Base-by-base conservation (phyloP, 2,329 filamentous ascomycete genomes). In the Emmonsia crescens region DNA sequence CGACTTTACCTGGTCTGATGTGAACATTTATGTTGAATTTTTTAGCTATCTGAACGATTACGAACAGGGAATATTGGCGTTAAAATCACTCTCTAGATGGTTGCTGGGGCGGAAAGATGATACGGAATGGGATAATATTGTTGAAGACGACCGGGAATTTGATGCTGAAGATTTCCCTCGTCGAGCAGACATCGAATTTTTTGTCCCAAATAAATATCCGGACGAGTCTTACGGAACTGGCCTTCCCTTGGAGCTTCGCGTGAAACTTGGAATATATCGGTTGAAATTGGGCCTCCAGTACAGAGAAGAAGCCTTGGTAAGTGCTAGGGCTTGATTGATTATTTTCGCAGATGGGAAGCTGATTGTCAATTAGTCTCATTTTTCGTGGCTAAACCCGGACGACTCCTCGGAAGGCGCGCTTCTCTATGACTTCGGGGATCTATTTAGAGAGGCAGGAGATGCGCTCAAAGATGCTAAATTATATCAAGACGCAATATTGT, bases 141-240 rank as follows among this genome's bases (percentile, higher is more conserved):
- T 82, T 36, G 79, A 83, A 5, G 90, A 96, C 71, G 91, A 96
- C 72, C 83, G 91, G 61, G 94, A 99, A 75, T 99, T 91, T 85
- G 94, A 99, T 72, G 75, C 83, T 5, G 82, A 86, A 52, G 84
- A 91, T 69, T 79, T 82, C 24, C 86, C 83, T 14, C 79, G 94
- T 64, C 85, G 92, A 62, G 73, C 78, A 1, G 74, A 81, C 62
- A 81, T 89, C 5, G 73, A 82, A 1, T 82, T 82, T 1, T 96
- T 88, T 71, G 74, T 79, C 9, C 77, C 80, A 4, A 80, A 76
- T 2, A 75, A 74, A 52, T 84, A 84, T 70, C 77, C 81, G 1
- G 69, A 75, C 3, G 78, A 80, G 5, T 77, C 81, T 0, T 96
- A 96, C 72, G 91, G 90, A 0, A 74, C 81, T 46, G 85, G 86